A percentile compares a stretch with the other conserved stretches of the same genome.
Conservation (phyloP, 2,329 filamentous ascomycete species). For the Trichoderma sp. region DNA sequence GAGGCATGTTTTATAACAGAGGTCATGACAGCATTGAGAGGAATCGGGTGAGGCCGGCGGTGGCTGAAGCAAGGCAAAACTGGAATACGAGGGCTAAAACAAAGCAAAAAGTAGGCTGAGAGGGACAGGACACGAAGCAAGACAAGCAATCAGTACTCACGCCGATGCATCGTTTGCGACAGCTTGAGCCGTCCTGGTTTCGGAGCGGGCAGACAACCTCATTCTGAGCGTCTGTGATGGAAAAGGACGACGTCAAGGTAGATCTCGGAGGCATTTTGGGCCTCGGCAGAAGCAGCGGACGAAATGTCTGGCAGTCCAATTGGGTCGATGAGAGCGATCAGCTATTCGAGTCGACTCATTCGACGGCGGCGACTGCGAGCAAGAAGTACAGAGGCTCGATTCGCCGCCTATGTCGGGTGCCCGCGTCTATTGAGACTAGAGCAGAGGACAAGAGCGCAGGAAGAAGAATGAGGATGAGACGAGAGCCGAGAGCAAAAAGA, state of each 20-base stretch:
- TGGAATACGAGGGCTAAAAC: background rate
- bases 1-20: background rate
- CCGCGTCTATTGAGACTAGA: background rate
- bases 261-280: conserved; percentile 85
- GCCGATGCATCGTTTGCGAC: conserved; percentile 95
- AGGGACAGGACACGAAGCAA: conserved; percentile 13
- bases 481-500: background rate
- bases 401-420: conserved; percentile 19
- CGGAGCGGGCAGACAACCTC: conserved; percentile 95
- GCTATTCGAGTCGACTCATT: conserved; percentile 31
- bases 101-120: background rate
- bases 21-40: conserved; percentile 22
- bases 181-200: conserved; percentile 95
- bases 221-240: conserved; percentile 87
- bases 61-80: conserved; percentile 3
- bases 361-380: conserved; percentile 33
- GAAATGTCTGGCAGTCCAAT: conserved; percentile 35
- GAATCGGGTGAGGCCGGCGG: background rate
- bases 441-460: background rate
- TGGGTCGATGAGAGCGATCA: conserved; percentile 31
- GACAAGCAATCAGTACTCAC: conserved; percentile 63
- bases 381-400: conserved; percentile 19
- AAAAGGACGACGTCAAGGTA: conserved; percentile 85
- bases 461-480: background rate
- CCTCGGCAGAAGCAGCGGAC: conserved; percentile 54